Percentiles rank a stretch among this genome's conserved stretches.
phyloP scores from a whole-genome alignment of 179 eudicot genomes.

The Patellifolia procumbens region DNA sequence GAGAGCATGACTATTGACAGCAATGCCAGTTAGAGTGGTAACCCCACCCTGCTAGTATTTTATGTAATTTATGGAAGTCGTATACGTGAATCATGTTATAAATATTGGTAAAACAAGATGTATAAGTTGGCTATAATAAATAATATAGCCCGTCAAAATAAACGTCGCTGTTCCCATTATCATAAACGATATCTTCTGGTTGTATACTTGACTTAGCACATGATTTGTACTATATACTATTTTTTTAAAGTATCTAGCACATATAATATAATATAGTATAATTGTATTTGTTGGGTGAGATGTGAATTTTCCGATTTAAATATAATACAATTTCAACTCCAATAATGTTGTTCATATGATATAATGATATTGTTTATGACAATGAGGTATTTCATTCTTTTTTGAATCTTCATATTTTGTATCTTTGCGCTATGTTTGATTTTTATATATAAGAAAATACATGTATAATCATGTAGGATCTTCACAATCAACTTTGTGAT shows the following conservation, averaged over 20 bases:
- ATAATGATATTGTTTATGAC: background rate
- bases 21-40: slow-evolving; percentile 7
- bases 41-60: slow-evolving; percentile 1
- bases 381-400: too few species aligned
- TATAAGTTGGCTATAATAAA: background rate
- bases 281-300: background rate
- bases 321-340: background rate
- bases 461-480: too few species aligned
- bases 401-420: too few species aligned
- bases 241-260: too few species aligned
- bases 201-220: background rate
- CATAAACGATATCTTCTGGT: background rate
- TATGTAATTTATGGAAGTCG: slow-evolving; percentile 19
- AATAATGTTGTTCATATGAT: background rate
- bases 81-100: background rate
- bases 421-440: too few species aligned
- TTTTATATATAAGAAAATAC: too few species aligned
- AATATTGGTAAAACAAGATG: background rate
- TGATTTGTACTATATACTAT: background rate
- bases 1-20: slow-evolving; percentile 20
- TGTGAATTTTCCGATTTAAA: background rate
- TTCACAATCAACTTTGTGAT: too few species aligned
- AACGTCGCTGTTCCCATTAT: too few species aligned
- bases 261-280: too few species aligned
- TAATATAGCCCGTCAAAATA: too few species aligned